Evolutionary conservation across 345 rosid species (phyloP).

Genomic region (Gossypium turneri): DNA sequence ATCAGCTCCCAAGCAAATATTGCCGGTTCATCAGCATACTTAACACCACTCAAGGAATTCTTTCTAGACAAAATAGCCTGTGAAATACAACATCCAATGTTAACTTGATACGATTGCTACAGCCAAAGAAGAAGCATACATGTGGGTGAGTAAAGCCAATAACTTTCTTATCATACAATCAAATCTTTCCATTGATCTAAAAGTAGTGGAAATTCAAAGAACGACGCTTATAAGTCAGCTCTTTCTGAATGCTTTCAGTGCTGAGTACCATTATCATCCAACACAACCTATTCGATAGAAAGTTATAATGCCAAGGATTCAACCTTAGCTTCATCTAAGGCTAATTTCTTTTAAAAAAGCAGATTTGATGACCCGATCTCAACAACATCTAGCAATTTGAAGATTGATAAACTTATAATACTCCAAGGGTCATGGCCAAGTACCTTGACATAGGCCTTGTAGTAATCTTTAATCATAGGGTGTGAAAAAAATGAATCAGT

Average conservation of each 20-base stretch:
- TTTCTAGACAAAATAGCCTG: slow-evolving; percentile 43
- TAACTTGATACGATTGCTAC: background rate
- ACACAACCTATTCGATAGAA: background rate
- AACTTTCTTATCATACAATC: background rate
- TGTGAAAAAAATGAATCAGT: slow-evolving; percentile 17
- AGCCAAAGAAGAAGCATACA: background rate
- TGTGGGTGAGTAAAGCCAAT: background rate
- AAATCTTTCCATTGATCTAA: background rate
- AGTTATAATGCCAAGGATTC: background rate
- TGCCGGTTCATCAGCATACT: slow-evolving; percentile 41
- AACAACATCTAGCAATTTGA: background rate
- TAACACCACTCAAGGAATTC: slow-evolving; percentile 38
- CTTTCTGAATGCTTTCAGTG: background rate
- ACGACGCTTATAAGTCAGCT: background rate
- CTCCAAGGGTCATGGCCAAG: background rate
- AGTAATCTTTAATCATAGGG: slow-evolving; percentile 16
- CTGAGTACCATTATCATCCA: background rate
- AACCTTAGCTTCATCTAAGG: background rate
- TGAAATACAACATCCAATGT: slow-evolving; percentile 7
- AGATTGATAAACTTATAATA: background rate
- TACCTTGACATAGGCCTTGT: slow-evolving; percentile 20
- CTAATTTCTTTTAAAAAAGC: background rate
- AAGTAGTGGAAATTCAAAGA: background rate
- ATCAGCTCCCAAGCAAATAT: slow-evolving; percentile 60
- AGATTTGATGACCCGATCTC: slow-evolving; percentile 25